phyloP scores from a whole-genome alignment of 176 grass and related monocot genomes.

The Cenchrus fungigraminus region DNA sequence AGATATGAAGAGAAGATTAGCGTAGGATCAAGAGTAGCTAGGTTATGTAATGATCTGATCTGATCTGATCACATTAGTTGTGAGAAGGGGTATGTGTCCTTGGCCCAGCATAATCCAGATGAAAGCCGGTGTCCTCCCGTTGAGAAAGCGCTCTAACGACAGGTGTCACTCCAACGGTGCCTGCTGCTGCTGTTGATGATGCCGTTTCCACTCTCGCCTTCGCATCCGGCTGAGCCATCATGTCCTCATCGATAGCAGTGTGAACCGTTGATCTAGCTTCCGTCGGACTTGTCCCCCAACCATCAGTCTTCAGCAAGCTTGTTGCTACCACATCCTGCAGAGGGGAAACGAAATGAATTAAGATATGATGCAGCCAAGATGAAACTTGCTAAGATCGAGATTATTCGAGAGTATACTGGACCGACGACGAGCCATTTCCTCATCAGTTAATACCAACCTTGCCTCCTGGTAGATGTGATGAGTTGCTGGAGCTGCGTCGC shows the following conservation, averaged over 20 bases:
- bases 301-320: slow-evolving; percentile 18
- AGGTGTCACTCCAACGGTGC: background rate
- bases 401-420: background rate
- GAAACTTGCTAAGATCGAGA: background rate
- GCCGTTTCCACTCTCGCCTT: background rate
- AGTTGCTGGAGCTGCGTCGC: background rate
- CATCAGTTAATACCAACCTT: slow-evolving; percentile 48
- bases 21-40: background rate
- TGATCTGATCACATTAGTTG: slow-evolving; percentile 53
- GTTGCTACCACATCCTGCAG: slow-evolving; percentile 32
- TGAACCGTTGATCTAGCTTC: background rate
- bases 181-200: slow-evolving; percentile 5
- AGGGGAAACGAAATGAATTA: background rate
- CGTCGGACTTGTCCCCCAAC: background rate
- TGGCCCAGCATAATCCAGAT: slow-evolving; percentile 80
- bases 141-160: slow-evolving; percentile 7
- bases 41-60: background rate
- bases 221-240: background rate
- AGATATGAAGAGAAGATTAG: slow-evolving; percentile 12
- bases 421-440: background rate
- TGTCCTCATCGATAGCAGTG: background rate
- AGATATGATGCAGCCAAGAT: background rate
- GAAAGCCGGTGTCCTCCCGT: slow-evolving; percentile 48
- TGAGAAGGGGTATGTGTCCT: slow-evolving; percentile 72
- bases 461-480: slow-evolving; percentile 18